Evolutionary conservation across 148 eudicot genomes (phyloP).

Genomic region (Nyssa sinensis): DNA sequence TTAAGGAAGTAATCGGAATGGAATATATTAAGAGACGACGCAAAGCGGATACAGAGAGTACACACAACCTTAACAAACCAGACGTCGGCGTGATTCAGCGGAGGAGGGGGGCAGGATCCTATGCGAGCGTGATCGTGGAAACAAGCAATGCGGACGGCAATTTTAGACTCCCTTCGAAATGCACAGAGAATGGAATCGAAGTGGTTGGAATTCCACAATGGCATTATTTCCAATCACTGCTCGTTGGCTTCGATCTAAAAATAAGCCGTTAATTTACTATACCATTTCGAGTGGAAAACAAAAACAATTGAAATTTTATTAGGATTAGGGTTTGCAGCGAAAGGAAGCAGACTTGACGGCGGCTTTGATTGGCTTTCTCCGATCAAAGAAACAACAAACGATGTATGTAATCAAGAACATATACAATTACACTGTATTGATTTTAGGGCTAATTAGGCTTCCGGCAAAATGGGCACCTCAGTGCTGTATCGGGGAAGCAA

Average conservation of each 20-base stretch:
- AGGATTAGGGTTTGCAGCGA: background rate
- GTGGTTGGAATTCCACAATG: constrained; percentile 16
- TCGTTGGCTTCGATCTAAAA: background rate
- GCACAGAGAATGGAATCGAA: background rate
- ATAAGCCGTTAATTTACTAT: background rate
- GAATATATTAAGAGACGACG: constrained; percentile 31
- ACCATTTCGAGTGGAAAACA: background rate
- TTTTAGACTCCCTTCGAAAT: constrained; percentile 21
- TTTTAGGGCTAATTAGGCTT: background rate
- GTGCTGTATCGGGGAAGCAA: background rate
- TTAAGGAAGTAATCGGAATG: constrained; percentile 44
- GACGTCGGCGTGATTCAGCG: constrained; percentile 13
- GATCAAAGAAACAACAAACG: background rate
- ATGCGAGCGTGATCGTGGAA: constrained; percentile 21
- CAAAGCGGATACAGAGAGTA: constrained; percentile 45
- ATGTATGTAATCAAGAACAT: background rate
- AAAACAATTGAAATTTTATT: background rate
- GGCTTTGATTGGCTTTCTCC: background rate
- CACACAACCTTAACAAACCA: constrained; percentile 81
- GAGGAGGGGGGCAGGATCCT: constrained; percentile 17
- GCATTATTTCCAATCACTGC: constrained; percentile 30
- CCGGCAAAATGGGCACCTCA: background rate
- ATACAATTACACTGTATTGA: background rate
- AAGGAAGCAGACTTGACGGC: background rate
- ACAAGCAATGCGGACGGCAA: constrained; percentile 20